These are phyloP conservation scores for Trametes versicolor DNA, from an alignment of 1,284 basidiomycete genomes.

Conservation along the genomic window DNA sequence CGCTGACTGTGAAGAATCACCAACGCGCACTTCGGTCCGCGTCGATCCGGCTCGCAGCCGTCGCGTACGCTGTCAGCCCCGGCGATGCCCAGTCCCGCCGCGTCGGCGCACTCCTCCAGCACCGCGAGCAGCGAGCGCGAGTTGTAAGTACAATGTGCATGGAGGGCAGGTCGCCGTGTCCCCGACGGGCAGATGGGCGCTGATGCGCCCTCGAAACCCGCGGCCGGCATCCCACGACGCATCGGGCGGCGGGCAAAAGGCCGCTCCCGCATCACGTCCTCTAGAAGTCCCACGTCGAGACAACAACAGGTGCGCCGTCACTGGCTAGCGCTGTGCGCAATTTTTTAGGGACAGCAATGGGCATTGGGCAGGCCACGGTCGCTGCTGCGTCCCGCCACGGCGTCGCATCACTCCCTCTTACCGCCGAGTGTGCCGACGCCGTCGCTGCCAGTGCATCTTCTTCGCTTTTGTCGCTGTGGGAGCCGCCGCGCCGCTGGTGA, in stretches of 20 bases:
- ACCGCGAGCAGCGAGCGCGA: not conserved
- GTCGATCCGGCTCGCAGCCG: conserved; percentile 18
- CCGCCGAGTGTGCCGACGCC: conserved; percentile 5
- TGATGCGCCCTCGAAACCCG: conserved; percentile 12
- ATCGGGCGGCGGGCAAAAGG: not conserved
- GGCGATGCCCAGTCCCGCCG: not conserved
- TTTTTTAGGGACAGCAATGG: not conserved
- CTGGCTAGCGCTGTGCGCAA: conserved; percentile 1
- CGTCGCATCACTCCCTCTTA: conserved; percentile 8
- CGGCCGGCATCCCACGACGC: not conserved
- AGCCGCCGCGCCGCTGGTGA: not conserved
- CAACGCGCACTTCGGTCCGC: conserved; percentile 7
- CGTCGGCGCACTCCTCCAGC: not conserved
- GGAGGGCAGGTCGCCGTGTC: no score
- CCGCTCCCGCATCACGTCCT: not conserved
- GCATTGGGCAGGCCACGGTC: conserved; percentile 3
- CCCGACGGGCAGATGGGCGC: not conserved
- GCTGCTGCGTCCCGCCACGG: not conserved
- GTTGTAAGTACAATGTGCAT: no score
- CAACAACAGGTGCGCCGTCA: conserved; percentile 6
- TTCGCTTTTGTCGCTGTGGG: not conserved
- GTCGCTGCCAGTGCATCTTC: not conserved
- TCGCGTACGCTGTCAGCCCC: conserved; percentile 12
- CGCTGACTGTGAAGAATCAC: conserved; percentile 25
- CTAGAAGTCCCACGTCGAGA: not conserved